Base-by-base conservation (phyloP, 2,329 filamentous ascomycete species). In the Colletotrichum liriopes region DNA sequence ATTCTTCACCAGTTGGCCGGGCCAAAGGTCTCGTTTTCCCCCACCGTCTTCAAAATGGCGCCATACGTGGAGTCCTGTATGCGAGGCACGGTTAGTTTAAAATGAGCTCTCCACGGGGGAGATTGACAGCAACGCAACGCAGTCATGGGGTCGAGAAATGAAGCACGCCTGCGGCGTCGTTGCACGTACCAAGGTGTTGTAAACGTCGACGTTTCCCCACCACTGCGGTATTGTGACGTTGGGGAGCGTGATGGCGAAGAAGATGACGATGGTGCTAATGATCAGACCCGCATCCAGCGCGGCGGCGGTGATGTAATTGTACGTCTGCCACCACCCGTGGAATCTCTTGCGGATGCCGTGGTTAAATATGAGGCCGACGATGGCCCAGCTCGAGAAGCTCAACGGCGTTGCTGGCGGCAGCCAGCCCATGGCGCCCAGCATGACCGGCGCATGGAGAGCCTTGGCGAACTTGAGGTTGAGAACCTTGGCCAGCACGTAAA, bases 321-420 rank as follows among this genome's bases (percentile, higher is more conserved):
- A 84, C 18, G 77, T 82, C 47, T 78, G 83, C 90, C 90, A 92
- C 90, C 90, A 92, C 0, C 86, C 88, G n/a, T 82, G 81, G 77
- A 82, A 89, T 52, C 83, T 82, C 74, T 85, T 84, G 41, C 85
- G 84, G 72, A 92, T 89, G 63, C 80, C 83, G 74, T 88, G 86
- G 76, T 92, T 90, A 79, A 92, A 92, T 39, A 90, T 67, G 56
- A 87, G 83, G 0, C 90, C 89, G 16, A 89, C 84, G 20, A 89
- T 80, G 3, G 85, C 88, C 90, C 90, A 92, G 4, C 84, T 80
- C 14, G 87, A 86, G 76, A 91, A 92, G 75, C 85, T 90, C 35
- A 91, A 81, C 0, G 88, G 87, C 0, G 90, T 91, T 0, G 90
- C 90, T 0, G 90, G 90, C 1, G 90, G 90, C 16, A 91, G 84